Evolutionary conservation across 1,139 yeast genomes (phyloP).

Genomic region (Blastobotrys indianensis): DNA sequence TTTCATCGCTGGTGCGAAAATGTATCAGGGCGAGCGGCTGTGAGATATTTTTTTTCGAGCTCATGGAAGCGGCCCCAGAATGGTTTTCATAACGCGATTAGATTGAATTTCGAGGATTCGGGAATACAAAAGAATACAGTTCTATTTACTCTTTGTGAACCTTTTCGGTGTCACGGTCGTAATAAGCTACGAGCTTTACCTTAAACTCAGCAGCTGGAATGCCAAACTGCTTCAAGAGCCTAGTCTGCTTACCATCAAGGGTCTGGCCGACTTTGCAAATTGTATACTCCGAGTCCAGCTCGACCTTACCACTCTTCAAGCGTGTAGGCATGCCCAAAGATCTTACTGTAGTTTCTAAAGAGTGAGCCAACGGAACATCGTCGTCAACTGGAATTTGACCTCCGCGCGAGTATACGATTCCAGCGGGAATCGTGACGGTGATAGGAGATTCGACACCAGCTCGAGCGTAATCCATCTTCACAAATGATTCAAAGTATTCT

Average conservation of each 20-base stretch:
- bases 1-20: too few species aligned
- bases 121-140: not conserved
- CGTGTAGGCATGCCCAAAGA: constrained; percentile 87
- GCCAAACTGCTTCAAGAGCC: constrained; percentile 90
- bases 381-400: constrained; percentile 87
- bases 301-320: constrained; percentile 82
- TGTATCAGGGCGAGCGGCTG: too few species aligned
- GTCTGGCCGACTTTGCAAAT: constrained; percentile 78
- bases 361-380: constrained; percentile 94
- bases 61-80: too few species aligned
- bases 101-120: not conserved
- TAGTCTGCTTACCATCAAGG: constrained; percentile 86
- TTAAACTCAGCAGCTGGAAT: constrained; percentile 88
- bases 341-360: constrained; percentile 88
- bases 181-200: constrained; percentile 71
- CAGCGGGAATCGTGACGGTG: constrained; percentile 80
- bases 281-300: constrained; percentile 64
- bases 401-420: constrained; percentile 89
- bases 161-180: constrained; percentile 32
- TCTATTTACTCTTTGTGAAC: constrained; percentile 12
- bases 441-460: constrained; percentile 82
- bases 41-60: too few species aligned
- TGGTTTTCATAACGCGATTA: too few species aligned
- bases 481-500: constrained; percentile 73
- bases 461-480: constrained; percentile 79